These are phyloP conservation scores for Skeletonema grethae DNA, from an alignment of 108 stramenopile genomes.

Conservation along the genomic window DNA sequence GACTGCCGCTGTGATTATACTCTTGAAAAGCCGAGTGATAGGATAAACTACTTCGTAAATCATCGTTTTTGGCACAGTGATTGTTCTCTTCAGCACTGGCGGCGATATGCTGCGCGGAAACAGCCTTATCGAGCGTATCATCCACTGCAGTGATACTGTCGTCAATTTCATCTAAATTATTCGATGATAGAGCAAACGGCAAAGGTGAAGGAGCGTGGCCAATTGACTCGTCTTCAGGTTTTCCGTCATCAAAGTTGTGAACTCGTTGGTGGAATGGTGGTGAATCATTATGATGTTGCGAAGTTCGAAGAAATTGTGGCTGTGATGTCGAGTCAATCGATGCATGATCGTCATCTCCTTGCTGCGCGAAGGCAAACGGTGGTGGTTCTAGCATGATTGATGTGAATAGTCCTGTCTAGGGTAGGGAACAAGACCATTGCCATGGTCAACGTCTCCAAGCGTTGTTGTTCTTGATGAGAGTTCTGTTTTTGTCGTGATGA, in stretches of 20 bases:
- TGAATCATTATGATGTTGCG: background rate
- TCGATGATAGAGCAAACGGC: conserved; percentile 1
- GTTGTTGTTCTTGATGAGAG: background rate
- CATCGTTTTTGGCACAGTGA: background rate
- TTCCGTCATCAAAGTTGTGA: background rate
- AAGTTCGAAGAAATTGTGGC: background rate
- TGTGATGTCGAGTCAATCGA: background rate
- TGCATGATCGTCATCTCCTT: background rate
- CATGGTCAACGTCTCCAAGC: background rate
- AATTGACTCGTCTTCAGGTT: background rate
- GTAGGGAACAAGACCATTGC: background rate
- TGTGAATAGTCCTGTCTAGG: background rate
- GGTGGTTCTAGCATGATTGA: background rate
- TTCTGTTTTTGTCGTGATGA: background rate
- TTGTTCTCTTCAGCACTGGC: background rate
- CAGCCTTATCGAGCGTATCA: background rate
- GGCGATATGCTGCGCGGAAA: background rate
- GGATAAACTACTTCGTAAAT: background rate
- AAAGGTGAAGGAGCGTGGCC: background rate
- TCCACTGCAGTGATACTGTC: background rate
- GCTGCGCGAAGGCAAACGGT: background rate
- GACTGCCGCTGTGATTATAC: background rate
- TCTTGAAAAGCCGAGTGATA: background rate
- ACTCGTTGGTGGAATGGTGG: background rate
- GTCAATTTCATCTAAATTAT: background rate